phyloP scores from a whole-genome alignment of 768 basidiomycete species.

The Pisolithus orientalis region DNA sequence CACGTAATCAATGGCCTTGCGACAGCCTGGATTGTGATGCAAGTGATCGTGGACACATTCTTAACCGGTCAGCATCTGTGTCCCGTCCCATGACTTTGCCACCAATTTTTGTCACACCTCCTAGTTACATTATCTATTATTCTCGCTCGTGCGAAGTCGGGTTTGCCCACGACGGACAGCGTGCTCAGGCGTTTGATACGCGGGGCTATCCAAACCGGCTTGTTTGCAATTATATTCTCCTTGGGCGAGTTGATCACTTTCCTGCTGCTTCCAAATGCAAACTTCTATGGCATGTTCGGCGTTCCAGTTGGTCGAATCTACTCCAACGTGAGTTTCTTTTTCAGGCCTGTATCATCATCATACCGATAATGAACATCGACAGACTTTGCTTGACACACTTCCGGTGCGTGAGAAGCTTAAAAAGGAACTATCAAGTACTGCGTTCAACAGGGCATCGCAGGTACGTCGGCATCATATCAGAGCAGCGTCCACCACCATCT shows the following conservation, averaged over 20 bases:
- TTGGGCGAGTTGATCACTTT: slow-evolving; percentile 40
- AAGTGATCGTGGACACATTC: slow-evolving; percentile 35
- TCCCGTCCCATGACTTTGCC: background rate
- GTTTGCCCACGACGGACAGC: slow-evolving; percentile 43
- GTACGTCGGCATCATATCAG: background rate
- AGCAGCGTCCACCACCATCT: no score
- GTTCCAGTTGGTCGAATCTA: slow-evolving; percentile 34
- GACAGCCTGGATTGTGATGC: slow-evolving; percentile 40
- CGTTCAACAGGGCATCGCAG: background rate
- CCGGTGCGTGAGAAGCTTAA: slow-evolving; percentile 34
- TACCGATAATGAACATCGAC: background rate
- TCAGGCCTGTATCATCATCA: background rate
- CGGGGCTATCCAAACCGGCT: slow-evolving; percentile 47
- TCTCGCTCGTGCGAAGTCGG: slow-evolving; percentile 37
- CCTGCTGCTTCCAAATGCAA: slow-evolving; percentile 20
- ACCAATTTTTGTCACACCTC: background rate
- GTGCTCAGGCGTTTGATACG: slow-evolving; percentile 48
- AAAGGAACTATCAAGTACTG: slow-evolving; percentile 9
- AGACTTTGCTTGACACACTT: slow-evolving; percentile 42
- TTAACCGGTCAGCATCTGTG: slow-evolving; percentile 32
- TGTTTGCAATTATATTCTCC: slow-evolving; percentile 45
- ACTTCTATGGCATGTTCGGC: slow-evolving; percentile 31
- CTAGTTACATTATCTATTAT: slow-evolving; percentile 21
- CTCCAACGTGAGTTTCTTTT: slow-evolving; percentile 33
- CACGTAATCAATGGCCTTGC: slow-evolving; percentile 34